Conservation (phyloP, 2,329 filamentous ascomycete genomes). For the Sphaerulina vaccinii region DNA sequence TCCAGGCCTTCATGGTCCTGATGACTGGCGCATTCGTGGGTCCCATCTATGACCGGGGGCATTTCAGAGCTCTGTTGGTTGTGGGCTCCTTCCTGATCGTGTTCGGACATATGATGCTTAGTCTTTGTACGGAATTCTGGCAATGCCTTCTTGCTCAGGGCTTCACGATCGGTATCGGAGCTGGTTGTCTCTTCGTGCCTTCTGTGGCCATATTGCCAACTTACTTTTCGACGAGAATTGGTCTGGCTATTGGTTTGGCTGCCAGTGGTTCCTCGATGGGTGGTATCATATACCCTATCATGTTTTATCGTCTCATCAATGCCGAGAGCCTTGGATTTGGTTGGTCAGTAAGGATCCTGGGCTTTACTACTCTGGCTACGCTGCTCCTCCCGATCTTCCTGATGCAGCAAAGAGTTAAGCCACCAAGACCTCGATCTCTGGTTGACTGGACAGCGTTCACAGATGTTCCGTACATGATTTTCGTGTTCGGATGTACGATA, state of each 20-base stretch:
- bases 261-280: slow-evolving; percentile 46
- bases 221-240: slow-evolving; percentile 49
- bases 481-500: slow-evolving; percentile 37
- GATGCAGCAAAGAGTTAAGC: slow-evolving; percentile 40
- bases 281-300: slow-evolving; percentile 38
- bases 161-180: slow-evolving; percentile 49
- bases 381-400: slow-evolving; percentile 33
- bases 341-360: slow-evolving; percentile 35
- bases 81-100: slow-evolving; percentile 48
- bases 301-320: slow-evolving; percentile 36
- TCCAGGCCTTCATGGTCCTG: slow-evolving; percentile 50
- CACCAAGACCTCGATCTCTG: slow-evolving; percentile 38
- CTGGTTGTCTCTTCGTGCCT: slow-evolving; percentile 46
- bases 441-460: slow-evolving; percentile 44
- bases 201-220: slow-evolving; percentile 49
- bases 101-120: slow-evolving; percentile 54
- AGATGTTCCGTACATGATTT: slow-evolving; percentile 42
- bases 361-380: slow-evolving; percentile 36
- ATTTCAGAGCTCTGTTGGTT: slow-evolving; percentile 46
- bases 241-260: slow-evolving; percentile 47
- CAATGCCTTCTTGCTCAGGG: slow-evolving; percentile 53
- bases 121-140: slow-evolving; percentile 49
- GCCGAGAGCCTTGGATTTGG: slow-evolving; percentile 32
- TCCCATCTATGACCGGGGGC: slow-evolving; percentile 52
- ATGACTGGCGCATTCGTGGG: slow-evolving; percentile 48